These are phyloP conservation scores for Talaromyces islandicus DNA, from an alignment of 2,329 filamentous ascomycete species.

Conservation along the genomic window DNA sequence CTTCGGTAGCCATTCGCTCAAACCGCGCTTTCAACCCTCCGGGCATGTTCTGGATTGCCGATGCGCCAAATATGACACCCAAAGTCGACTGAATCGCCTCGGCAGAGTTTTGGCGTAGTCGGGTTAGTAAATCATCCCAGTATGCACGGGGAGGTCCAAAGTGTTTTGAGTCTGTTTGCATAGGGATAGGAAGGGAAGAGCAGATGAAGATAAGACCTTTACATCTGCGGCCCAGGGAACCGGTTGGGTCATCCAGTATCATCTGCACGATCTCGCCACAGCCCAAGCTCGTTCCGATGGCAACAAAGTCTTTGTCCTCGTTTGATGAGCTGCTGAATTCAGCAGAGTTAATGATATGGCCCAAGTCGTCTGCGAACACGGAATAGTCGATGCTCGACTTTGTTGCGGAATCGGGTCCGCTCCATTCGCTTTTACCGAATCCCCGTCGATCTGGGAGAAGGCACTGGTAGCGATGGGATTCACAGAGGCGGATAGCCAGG, in stretches of 20 bases:
- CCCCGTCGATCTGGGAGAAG: background rate
- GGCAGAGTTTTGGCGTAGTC: background rate
- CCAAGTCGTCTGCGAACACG: background rate
- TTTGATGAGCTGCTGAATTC: background rate
- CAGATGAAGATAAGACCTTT: background rate
- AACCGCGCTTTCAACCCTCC: background rate
- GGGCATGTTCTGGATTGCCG: background rate
- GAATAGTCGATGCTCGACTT: background rate
- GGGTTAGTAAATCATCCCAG: background rate
- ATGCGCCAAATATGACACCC: background rate
- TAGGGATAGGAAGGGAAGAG: background rate
- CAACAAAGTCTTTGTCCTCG: background rate
- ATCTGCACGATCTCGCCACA: background rate
- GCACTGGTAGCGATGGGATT: background rate
- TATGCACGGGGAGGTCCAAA: background rate
- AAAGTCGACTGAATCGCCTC: background rate
- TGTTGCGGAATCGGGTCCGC: background rate
- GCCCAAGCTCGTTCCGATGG: background rate
- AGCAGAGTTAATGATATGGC: background rate
- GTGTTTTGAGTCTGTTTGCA: background rate
- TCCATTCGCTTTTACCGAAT: background rate
- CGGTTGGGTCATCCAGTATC: background rate
- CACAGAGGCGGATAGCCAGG: background rate
- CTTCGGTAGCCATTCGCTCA: constrained; percentile 51
- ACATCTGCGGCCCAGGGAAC: background rate